Conservation (phyloP, 805 yeast species). For the Candida bentonensis region DNA sequence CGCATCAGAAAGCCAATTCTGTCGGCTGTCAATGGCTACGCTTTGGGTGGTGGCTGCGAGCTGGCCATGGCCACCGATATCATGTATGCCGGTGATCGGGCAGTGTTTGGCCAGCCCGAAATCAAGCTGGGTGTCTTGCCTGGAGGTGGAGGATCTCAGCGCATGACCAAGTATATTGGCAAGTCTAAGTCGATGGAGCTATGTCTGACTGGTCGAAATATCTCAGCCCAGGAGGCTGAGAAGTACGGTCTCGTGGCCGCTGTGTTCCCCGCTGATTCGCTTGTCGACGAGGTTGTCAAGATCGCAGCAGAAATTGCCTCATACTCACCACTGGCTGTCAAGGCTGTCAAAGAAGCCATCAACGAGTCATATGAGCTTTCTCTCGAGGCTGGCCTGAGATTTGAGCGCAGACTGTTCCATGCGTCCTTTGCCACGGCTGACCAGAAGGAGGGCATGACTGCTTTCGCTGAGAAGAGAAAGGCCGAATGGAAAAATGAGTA, state of each 20-base stretch:
- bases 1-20: conserved; percentile 32
- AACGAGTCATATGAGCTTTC: conserved; percentile 25
- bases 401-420: conserved; percentile 33
- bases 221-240: conserved; percentile 31
- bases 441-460: conserved; percentile 37
- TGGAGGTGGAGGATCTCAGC: conserved; percentile 37
- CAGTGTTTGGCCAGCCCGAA: conserved; percentile 42
- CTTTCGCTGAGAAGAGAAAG: conserved; percentile 33
- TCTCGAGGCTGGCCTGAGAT: conserved; percentile 26
- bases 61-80: conserved; percentile 40
- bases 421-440: conserved; percentile 32
- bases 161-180: conserved; percentile 34
- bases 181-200: conserved; percentile 36
- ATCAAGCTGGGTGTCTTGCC: conserved; percentile 38
- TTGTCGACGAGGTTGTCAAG: conserved; percentile 30
- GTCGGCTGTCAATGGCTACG: conserved; percentile 42
- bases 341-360: conserved; percentile 34
- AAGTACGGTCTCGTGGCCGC: conserved; percentile 35
- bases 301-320: conserved; percentile 30
- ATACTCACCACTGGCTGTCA: conserved; percentile 29
- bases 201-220: conserved; percentile 32
- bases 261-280: conserved; percentile 25
- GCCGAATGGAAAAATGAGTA: conserved; percentile 23
- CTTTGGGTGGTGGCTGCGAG: conserved; percentile 45
- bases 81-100: conserved; percentile 34